Evolutionary conservation across 1,284 basidiomycete species (phyloP), one percentile per base, ranked within the genome.

Genomic region (Schizophyllum commune): DNA sequence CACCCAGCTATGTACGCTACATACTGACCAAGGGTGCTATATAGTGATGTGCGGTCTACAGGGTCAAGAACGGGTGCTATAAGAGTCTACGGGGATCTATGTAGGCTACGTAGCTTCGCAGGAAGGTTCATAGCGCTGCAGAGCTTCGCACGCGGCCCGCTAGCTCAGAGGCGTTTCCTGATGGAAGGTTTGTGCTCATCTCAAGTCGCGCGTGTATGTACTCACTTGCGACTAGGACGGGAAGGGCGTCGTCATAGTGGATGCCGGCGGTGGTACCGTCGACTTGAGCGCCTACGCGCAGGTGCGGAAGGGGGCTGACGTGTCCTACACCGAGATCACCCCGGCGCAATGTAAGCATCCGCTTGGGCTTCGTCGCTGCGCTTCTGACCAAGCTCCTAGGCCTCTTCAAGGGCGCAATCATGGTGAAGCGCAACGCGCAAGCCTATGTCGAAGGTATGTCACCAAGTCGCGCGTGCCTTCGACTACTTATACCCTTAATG

Each of bases 221-320:
- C 15, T 52, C 7, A 17, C 15, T 52, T 52, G 11, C 47, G 60
- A 32, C 58, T 64, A 75, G 77, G 64, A 68, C 7, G 73, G 74
- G 1, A 70, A 77, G 20, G 79, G 78, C 0, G 73, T 84, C 6
- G 71, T 83, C 22, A 75, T 86, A 22, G 77, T 86, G n/a, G 83
- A 85, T 65, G 82, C 81, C 0, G 83, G 83, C 2, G 82, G 83
- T 54, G 83, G 83, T 0, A 84, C 82, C 0, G 69, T 84, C 6
- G 83, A 85, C 59, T 68, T 85, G 56, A 82, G 80, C 64, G 75
- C 81, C 9, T 84, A 83, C 66, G 78, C 8, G 66, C 77, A 39
- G 66, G 69, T 7, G 68, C 74, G 58, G 71, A 65, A 13, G 54
- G 54, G 0, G 20, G 53, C 27, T 2, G 19, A 21, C 53, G 53